Percentiles rank a stretch among this genome's conserved stretches.
phyloP scores from a whole-genome alignment of 139 green algal species.

The Nannochloris sp. region DNA sequence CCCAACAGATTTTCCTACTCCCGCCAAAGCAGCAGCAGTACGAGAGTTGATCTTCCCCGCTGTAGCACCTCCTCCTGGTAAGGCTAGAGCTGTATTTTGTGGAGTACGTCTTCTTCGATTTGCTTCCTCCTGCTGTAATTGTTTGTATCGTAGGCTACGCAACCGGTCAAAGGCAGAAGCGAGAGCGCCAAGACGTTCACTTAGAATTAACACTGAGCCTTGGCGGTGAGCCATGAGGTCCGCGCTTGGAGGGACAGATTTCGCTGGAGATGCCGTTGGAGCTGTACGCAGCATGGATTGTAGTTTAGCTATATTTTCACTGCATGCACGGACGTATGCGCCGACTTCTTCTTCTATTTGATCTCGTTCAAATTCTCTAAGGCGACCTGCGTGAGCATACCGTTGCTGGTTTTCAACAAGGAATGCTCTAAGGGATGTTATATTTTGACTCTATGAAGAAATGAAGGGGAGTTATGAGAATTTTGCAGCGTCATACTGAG shows the following conservation, averaged over 20 bases:
- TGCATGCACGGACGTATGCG: slow-evolving; percentile 27
- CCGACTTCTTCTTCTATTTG: slow-evolving; percentile 48
- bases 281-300: slow-evolving; percentile 25
- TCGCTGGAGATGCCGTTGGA: background rate
- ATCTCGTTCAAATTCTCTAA: slow-evolving; percentile 37
- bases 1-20: no score
- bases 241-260: slow-evolving; percentile 20
- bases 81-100: background rate
- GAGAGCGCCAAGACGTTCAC: slow-evolving; percentile 49
- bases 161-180: slow-evolving; percentile 55
- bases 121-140: slow-evolving; percentile 19
- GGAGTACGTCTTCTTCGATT: slow-evolving; percentile 10
- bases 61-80: no score
- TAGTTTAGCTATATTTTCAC: slow-evolving; percentile 39
- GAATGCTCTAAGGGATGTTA: slow-evolving; percentile 26
- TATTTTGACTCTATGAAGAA: slow-evolving; percentile 29
- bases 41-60: no score
- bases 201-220: slow-evolving; percentile 72
- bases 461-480: no score
- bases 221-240: slow-evolving; percentile 64
- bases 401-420: slow-evolving; percentile 32
- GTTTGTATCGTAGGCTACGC: slow-evolving; percentile 16
- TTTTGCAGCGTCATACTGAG: background rate
- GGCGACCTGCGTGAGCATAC: slow-evolving; percentile 33
- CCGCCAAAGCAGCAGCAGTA: no score